phyloP scores from a whole-genome alignment of 441 rosid genomes.

The Populus trichocarpa region DNA sequence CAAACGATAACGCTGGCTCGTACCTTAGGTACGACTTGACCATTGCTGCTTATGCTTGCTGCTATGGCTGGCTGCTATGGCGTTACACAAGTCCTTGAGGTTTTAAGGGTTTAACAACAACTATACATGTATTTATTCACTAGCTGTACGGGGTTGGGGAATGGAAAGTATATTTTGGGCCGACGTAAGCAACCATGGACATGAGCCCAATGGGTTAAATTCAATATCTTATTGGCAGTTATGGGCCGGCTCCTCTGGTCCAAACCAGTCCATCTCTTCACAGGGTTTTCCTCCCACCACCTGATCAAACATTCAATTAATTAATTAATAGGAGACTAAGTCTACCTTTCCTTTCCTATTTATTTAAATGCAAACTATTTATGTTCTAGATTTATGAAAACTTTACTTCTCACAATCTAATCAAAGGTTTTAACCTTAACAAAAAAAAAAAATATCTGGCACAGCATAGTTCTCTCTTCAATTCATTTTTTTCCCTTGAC shows the following conservation, averaged over 20 bases:
- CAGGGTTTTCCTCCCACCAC: background rate
- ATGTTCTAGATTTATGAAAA: too few species aligned
- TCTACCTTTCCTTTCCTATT: too few species aligned
- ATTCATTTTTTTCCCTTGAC: too few species aligned
- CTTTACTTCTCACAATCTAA: too few species aligned
- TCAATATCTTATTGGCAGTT: background rate
- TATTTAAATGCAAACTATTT: too few species aligned
- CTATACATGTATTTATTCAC: too few species aligned
- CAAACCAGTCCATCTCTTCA: background rate
- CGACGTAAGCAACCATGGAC: background rate
- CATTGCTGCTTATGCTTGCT: slow-evolving; percentile 33
- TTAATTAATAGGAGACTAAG: too few species aligned
- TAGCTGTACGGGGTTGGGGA: background rate
- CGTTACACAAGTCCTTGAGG: slow-evolving; percentile 5
- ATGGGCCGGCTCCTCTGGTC: background rate
- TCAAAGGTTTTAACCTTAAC: too few species aligned
- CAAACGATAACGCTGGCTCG: slow-evolving; percentile 76
- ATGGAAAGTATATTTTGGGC: background rate
- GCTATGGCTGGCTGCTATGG: background rate
- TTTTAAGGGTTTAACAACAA: slow-evolving; percentile 10
- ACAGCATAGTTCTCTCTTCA: too few species aligned
- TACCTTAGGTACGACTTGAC: slow-evolving; percentile 87
- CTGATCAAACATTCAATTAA: background rate
- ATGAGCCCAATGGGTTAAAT: background rate
- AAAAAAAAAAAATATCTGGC: too few species aligned